Evolutionary conservation across 2,329 filamentous ascomycete genomes (phyloP).

Genomic region (Colletotrichum limetticola): DNA sequence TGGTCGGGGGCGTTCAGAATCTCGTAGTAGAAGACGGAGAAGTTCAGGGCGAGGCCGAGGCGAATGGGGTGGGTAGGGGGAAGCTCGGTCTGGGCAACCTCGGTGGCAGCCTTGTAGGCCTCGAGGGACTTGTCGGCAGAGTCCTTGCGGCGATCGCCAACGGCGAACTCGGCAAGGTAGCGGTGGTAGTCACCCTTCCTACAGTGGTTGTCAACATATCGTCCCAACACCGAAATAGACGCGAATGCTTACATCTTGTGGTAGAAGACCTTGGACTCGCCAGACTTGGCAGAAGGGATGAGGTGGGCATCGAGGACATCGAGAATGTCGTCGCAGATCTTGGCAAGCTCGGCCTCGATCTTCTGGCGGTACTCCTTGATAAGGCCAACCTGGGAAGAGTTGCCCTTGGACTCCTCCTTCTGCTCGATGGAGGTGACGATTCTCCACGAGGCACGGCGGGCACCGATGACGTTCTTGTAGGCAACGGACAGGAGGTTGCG

Average conservation of each 20-base stretch:
- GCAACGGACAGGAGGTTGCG: constrained; percentile 96
- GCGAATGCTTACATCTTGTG: constrained; percentile 89
- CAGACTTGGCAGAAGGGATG: constrained; percentile 92
- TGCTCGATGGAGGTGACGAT: constrained; percentile 99
- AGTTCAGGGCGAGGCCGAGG: constrained; percentile 92
- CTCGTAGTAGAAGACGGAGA: constrained; percentile 99
- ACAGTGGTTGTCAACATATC: constrained; percentile 34
- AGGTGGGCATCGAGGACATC: constrained; percentile 94
- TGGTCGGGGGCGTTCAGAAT: constrained; percentile 98
- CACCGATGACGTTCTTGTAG: constrained; percentile 99
- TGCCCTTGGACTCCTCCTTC: constrained; percentile 99
- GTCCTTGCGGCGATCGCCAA: constrained; percentile 93
- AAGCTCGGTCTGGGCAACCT: constrained; percentile 89
- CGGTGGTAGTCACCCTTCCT: constrained; percentile 99
- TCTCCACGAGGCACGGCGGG: constrained; percentile 96
- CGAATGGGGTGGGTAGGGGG: constrained; percentile 94
- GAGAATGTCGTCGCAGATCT: constrained; percentile 98
- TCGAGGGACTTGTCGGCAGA: constrained; percentile 94
- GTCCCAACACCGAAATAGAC: neutral
- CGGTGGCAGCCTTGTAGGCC: constrained; percentile 94
- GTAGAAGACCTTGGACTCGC: constrained; percentile 99
- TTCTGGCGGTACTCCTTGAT: constrained; percentile 99
- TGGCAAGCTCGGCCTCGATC: constrained; percentile 96
- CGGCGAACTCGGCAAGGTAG: constrained; percentile 96
- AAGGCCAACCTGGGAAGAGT: constrained; percentile 85